phyloP scores from a whole-genome alignment of 140 eudicot species.

The Senecio squalidus region DNA sequence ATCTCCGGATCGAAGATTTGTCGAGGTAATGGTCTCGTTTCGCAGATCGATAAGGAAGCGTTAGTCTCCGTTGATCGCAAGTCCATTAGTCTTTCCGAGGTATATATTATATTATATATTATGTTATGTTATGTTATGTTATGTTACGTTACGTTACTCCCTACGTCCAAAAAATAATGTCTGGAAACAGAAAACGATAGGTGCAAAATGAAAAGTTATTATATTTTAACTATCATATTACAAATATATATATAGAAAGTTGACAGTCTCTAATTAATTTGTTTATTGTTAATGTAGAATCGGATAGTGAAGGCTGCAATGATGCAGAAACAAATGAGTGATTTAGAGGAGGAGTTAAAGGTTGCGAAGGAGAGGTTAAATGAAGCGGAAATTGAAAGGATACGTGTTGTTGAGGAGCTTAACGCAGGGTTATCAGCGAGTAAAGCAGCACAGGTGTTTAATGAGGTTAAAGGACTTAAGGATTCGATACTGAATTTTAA shows the following conservation, averaged over 20 bases:
- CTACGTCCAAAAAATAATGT: too few relatives aligned
- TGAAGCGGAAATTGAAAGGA: conserved; percentile 33
- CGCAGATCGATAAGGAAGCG: conserved; percentile 53
- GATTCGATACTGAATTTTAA: conserved; percentile 28
- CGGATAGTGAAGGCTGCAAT: conserved; percentile 31
- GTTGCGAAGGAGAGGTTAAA: conserved; percentile 33
- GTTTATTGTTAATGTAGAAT: conserved; percentile 25
- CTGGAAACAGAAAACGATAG: too few relatives aligned
- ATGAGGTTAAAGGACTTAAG: conserved; percentile 37
- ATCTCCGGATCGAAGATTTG: conserved; percentile 57
- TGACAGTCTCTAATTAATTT: too few relatives aligned
- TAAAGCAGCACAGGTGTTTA: conserved; percentile 23
- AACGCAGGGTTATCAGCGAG: conserved; percentile 25
- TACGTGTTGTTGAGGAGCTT: conserved; percentile 29
- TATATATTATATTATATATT: not conserved
- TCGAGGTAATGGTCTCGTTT: conserved; percentile 54
- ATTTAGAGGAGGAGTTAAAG: conserved; percentile 46
- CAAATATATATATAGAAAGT: too few relatives aligned
- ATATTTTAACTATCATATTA: too few relatives aligned
- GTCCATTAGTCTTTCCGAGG: conserved; percentile 40
- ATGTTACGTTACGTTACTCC: too few relatives aligned
- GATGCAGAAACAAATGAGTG: conserved; percentile 44
- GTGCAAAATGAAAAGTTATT: not conserved
- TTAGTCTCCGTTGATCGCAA: conserved; percentile 41
- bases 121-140: not conserved